Evolutionary conservation across 768 basidiomycete species (phyloP), one percentile per base, ranked within the genome.

Genomic region (Lentinula edodes): DNA sequence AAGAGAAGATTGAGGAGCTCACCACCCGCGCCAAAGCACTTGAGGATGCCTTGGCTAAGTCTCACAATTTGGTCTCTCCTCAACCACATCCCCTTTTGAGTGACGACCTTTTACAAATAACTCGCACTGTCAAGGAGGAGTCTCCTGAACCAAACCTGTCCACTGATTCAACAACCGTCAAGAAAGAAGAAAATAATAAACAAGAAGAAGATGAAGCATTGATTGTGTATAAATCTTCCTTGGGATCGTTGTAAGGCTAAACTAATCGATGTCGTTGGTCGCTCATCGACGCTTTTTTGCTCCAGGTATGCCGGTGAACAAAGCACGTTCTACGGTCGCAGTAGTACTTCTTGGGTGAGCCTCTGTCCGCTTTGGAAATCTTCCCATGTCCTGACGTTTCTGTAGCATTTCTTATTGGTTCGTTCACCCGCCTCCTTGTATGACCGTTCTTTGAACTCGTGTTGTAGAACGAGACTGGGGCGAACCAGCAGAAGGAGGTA

Each of bases 301-400:
- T 48, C 82, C 88, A 61, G 83, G 83, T 9, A 42, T 28, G 80
- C 84, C 61, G 78, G 78, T 23, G 87, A 86, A 34, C 80, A 82
- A 54, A 81, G 83, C 6, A 85, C 82, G 36, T 89, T 87, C 70
- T 88, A 81, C 69, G 87, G 87, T 20, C 78, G 77, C 54, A 80
- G 84, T 32, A 85, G 86, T 23, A 88, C 85, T 67, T 84, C 87
- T 63, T 88, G 86, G 83, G 87, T 89, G 72, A 67, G 83, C 70
- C 53, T 32, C 59, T 32, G 20, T 8, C 10, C 55, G 1, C 2
- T 43, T 28, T n/a, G n/a, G 53, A 36, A 23, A 35, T 20, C 3
- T 8, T 18, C 9, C 20, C 32, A 0, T 56, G 6, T 20, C 43
- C 55, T 42, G 23, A 56, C 28, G 20, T 13, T 15, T 43, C 60